A percentile compares a stretch with the other conserved stretches of the same genome.
Evolutionary conservation across 2,329 filamentous ascomycete genomes (phyloP).

Genomic region (Penicillium hordei): DNA sequence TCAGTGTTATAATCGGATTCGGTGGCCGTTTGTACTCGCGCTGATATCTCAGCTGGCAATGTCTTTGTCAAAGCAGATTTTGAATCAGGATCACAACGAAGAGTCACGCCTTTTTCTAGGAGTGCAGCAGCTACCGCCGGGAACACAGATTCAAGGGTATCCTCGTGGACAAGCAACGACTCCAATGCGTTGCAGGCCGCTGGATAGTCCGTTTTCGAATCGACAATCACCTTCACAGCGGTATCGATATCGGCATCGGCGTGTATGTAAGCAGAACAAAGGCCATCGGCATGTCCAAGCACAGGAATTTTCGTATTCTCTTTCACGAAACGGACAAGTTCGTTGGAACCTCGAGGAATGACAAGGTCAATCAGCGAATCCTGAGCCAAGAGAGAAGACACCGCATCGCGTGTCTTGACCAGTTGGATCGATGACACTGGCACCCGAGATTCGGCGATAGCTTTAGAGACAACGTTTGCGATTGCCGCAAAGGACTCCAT

Average conservation of each 20-base stretch:
- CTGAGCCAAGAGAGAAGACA: conserved; percentile 80
- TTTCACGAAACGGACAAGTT: conserved; percentile 88
- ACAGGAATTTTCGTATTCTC: conserved; percentile 90
- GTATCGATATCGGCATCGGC: conserved; percentile 70
- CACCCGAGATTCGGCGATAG: conserved; percentile 70
- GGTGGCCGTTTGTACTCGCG: conserved; percentile 62
- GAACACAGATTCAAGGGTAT: conserved; percentile 65
- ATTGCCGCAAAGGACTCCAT: conserved; percentile 94
- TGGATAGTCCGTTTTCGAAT: conserved; percentile 92
- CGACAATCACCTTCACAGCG: conserved; percentile 74
- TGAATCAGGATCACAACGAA: conserved; percentile 73
- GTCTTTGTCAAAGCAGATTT: conserved; percentile 61
- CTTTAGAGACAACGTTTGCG: conserved; percentile 76
- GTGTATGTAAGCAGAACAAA: conserved; percentile 85
- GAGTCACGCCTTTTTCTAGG: conserved; percentile 70
- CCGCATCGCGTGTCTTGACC: conserved; percentile 87
- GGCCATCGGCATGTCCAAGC: conserved; percentile 89
- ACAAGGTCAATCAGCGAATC: conserved; percentile 91
- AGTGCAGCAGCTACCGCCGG: conserved; percentile 73
- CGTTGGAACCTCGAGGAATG: conserved; percentile 87
- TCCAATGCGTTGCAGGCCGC: conserved; percentile 96
- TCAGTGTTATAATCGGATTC: conserved; percentile 81
- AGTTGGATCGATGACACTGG: conserved; percentile 88
- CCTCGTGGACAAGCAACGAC: conserved; percentile 79
- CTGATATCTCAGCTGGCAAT: conserved; percentile 45